Evolutionary conservation across 257 asterid species (phyloP).

Genomic region (Solanum ossicruentum): DNA sequence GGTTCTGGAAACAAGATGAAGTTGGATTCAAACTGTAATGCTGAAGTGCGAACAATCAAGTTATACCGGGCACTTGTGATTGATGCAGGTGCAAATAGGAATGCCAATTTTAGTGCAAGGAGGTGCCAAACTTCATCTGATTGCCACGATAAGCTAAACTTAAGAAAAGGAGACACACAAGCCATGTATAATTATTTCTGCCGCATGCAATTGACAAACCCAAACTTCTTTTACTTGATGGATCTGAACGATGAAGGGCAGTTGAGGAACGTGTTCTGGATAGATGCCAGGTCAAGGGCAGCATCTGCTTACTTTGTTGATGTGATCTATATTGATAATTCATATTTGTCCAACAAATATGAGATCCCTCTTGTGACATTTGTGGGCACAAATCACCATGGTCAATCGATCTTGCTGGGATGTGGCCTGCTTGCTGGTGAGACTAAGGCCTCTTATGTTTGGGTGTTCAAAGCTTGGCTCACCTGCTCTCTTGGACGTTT

Average conservation of each 20-base stretch:
- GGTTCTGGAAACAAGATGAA: constrained; percentile 47
- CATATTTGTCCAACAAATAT: constrained; percentile 54
- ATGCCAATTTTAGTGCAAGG: constrained; percentile 22
- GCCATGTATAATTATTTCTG: constrained; percentile 47
- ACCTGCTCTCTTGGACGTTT: constrained; percentile 26
- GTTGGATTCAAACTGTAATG: constrained; percentile 29
- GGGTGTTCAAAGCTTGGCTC: constrained; percentile 63
- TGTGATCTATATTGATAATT: constrained; percentile 51
- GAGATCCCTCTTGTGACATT: constrained; percentile 65
- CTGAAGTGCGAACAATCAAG: constrained; percentile 55
- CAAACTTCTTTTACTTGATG: constrained; percentile 42
- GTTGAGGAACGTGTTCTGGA: constrained; percentile 46
- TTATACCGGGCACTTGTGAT: constrained; percentile 44
- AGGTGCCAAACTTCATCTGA: constrained; percentile 19
- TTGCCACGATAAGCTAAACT: constrained; percentile 23
- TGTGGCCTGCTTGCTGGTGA: constrained; percentile 74
- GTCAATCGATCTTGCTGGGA: constrained; percentile 63
- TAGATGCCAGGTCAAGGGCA: constrained; percentile 47
- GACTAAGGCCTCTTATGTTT: constrained; percentile 37
- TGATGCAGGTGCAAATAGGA: constrained; percentile 32
- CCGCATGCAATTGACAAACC: constrained; percentile 51
- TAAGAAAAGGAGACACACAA: constrained; percentile 45
- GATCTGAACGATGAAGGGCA: constrained; percentile 47
- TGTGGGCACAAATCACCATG: constrained; percentile 77
- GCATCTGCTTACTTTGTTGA: constrained; percentile 51